A percentile compares a stretch with the other conserved stretches of the same genome.
Conservation (phyloP, 345 rosid species). For the Salix arbutifolia region DNA sequence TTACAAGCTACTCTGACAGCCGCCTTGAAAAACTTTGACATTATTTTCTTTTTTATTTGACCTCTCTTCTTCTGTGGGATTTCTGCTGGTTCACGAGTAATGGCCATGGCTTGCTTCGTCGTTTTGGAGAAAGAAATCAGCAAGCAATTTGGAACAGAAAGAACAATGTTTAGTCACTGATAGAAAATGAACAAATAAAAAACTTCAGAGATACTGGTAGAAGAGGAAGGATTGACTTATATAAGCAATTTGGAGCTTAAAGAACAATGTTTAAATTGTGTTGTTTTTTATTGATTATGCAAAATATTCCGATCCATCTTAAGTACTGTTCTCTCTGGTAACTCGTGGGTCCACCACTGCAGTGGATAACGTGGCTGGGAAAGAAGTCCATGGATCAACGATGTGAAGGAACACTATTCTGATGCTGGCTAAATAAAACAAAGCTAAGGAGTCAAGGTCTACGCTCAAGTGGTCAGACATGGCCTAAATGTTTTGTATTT, state of each 20-base stretch:
- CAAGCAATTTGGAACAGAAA: background rate
- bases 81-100: background rate
- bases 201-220: background rate
- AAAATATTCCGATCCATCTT: too few species aligned
- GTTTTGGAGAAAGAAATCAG: background rate
- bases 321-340: background rate
- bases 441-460: background rate
- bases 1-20: background rate
- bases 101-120: background rate
- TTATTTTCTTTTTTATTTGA: conserved; percentile 21
- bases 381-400: too few species aligned
- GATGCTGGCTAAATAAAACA: background rate
- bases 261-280: too few species aligned
- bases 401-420: background rate
- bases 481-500: too few species aligned
- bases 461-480: background rate
- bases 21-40: conserved; percentile 13
- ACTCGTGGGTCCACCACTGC: too few species aligned
- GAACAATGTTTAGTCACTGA: background rate
- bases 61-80: conserved; percentile 20
- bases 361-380: too few species aligned
- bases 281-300: background rate
- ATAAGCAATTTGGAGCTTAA: too few species aligned
- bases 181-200: background rate
- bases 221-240: background rate